These are phyloP conservation scores for Acanthamoeba royreba DNA, from an alignment of 208 protist species.

Conservation along the genomic window DNA sequence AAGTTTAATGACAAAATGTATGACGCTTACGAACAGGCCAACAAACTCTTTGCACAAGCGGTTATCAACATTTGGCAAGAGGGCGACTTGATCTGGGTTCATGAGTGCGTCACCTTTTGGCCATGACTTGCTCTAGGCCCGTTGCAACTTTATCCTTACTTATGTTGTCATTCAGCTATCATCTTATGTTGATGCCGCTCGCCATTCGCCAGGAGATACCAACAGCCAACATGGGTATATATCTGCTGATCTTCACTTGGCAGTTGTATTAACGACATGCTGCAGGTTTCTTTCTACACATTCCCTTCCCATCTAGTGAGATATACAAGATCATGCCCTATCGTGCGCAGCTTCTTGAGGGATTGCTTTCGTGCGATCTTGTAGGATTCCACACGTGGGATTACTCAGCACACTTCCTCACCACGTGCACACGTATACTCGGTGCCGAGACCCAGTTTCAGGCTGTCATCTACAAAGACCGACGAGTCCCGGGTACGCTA, in stretches of 20 bases:
- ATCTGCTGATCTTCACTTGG: neutral
- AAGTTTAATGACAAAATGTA: slow-evolving; percentile 63
- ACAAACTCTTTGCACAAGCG: slow-evolving; percentile 65
- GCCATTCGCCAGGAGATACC: slow-evolving; percentile 61
- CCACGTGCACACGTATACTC: neutral
- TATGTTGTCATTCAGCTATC: slow-evolving; percentile 54
- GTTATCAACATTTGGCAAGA: neutral
- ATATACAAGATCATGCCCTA: slow-evolving; percentile 78
- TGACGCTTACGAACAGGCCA: slow-evolving; percentile 68
- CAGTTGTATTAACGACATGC: neutral
- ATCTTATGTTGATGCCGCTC: slow-evolving; percentile 79
- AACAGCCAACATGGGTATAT: slow-evolving; percentile 59
- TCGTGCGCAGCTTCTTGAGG: slow-evolving; percentile 71
- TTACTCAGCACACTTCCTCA: slow-evolving; percentile 78
- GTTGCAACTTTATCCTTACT: too few species aligned
- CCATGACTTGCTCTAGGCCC: neutral
- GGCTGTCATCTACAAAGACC: neutral
- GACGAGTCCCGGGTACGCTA: neutral
- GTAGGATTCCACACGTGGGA: slow-evolving; percentile 81
- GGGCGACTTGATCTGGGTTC: slow-evolving; percentile 13
- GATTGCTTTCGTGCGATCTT: slow-evolving; percentile 73
- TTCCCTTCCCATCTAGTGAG: slow-evolving; percentile 80
- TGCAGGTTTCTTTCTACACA: slow-evolving; percentile 82
- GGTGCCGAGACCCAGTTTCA: neutral
- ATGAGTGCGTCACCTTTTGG: neutral